Percentiles rank a stretch among this genome's conserved stretches.
Conservation (phyloP, 805 yeast genomes). For the Candida orba region DNA sequence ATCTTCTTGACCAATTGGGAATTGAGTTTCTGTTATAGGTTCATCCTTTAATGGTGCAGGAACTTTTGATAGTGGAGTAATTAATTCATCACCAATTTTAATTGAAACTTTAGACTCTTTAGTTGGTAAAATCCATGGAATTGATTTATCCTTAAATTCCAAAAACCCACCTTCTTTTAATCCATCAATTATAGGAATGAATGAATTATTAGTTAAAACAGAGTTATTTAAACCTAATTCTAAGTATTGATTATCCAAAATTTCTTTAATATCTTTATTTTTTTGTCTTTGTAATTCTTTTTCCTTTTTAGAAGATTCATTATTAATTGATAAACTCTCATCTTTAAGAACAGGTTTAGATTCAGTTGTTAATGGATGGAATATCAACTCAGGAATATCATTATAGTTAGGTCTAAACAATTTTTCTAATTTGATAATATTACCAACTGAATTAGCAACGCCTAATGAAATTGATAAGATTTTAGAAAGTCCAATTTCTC, state of each 20-base stretch:
- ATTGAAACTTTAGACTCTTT: slow-evolving; percentile 31
- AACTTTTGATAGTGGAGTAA: slow-evolving; percentile 14
- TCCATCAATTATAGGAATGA: slow-evolving; percentile 43
- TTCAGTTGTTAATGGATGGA: slow-evolving; percentile 49
- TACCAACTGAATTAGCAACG: slow-evolving; percentile 43
- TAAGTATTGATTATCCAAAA: slow-evolving; percentile 13
- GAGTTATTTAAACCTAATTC: slow-evolving; percentile 18
- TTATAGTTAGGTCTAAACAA: slow-evolving; percentile 28
- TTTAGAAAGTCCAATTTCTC: slow-evolving; percentile 44
- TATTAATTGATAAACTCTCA: slow-evolving; percentile 16
- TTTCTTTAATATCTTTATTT: slow-evolving; percentile 17
- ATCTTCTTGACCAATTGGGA: slow-evolving; percentile 52
- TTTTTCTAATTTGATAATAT: slow-evolving; percentile 42
- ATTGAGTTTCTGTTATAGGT: background rate
- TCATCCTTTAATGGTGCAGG: slow-evolving; percentile 8
- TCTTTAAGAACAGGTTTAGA: slow-evolving; percentile 24
- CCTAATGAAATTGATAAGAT: slow-evolving; percentile 52
- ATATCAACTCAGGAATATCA: slow-evolving; percentile 33
- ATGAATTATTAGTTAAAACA: slow-evolving; percentile 43
- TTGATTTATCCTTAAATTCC: slow-evolving; percentile 32
- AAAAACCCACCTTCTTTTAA: slow-evolving; percentile 58
- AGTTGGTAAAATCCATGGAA: slow-evolving; percentile 35
- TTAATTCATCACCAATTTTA: slow-evolving; percentile 43
- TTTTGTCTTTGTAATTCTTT: slow-evolving; percentile 18
- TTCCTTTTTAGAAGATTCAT: slow-evolving; percentile 13